These are phyloP conservation scores for Papilionanthe hybrid DNA, from an alignment of 116 monocot genomes.

Conservation along the genomic window DNA sequence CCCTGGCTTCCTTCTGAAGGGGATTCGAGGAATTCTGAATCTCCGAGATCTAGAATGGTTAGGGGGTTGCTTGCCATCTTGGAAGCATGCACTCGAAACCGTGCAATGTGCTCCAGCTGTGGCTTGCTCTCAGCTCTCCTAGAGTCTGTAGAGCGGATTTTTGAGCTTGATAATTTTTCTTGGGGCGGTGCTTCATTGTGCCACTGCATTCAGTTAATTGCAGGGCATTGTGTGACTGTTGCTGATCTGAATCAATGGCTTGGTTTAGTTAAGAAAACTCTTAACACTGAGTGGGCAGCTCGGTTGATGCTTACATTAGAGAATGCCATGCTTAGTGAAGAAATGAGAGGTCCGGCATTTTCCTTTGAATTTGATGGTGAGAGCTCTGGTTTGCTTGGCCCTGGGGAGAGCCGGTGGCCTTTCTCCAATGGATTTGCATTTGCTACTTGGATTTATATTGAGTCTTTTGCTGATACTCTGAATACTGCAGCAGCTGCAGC, in stretches of 20 bases:
- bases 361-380: conserved; percentile 97
- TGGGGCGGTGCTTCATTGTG: conserved; percentile 53
- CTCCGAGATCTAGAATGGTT: conserved; percentile 72
- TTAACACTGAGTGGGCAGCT: conserved; percentile 55
- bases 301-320: conserved; percentile 64
- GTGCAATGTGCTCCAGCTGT: conserved; percentile 75
- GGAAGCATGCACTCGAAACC: conserved; percentile 69
- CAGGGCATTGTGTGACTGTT: conserved; percentile 65
- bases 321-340: conserved; percentile 68
- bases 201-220: conserved; percentile 69
- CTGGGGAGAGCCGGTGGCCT: conserved; percentile 91
- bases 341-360: conserved; percentile 57
- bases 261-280: conserved; percentile 39
- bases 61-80: conserved; percentile 62
- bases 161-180: conserved; percentile 11
- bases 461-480: conserved; percentile 86
- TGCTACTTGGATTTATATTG: conserved; percentile 96
- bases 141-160: conserved; percentile 46
- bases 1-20: conserved; percentile 62
- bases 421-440: conserved; percentile 90
- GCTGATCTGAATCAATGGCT: conserved; percentile 70
- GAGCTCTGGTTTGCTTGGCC: conserved; percentile 92
- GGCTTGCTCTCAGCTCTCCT: conserved; percentile 69
- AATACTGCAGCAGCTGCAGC: conserved; percentile 28
- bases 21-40: conserved; percentile 42